Evolutionary conservation across 164 flowering plant genomes (phyloP).

Genomic region (Stephania japonica): DNA sequence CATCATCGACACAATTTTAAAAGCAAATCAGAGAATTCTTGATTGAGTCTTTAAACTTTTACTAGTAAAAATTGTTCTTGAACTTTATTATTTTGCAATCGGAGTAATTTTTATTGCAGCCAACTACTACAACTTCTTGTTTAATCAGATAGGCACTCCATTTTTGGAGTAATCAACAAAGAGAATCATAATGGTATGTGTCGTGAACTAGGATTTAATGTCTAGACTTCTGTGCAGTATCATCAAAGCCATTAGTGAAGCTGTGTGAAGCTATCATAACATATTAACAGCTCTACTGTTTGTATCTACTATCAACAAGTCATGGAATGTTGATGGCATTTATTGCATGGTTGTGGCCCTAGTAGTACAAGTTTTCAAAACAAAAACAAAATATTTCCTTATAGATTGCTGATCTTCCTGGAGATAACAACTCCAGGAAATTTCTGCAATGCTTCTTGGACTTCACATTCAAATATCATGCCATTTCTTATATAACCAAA

Average conservation of each 20-base stretch:
- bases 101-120: too few species aligned
- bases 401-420: too few species aligned
- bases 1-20: too few species aligned
- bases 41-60: too few species aligned
- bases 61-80: too few species aligned
- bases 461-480: background rate
- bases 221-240: background rate
- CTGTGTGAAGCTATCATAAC: background rate
- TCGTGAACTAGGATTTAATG: too few species aligned
- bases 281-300: background rate
- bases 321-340: background rate
- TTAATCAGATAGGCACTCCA: background rate
- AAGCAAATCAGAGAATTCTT: too few species aligned
- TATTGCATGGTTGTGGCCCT: too few species aligned
- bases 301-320: background rate
- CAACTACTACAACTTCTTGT: background rate
- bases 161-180: background rate
- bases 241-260: background rate
- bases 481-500: background rate
- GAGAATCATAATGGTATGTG: background rate
- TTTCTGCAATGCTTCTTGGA: background rate
- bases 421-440: too few species aligned
- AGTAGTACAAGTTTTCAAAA: too few species aligned
- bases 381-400: too few species aligned
- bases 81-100: too few species aligned